Conservation (phyloP, 768 basidiomycete species). For the Psilocybe cubensis region DNA sequence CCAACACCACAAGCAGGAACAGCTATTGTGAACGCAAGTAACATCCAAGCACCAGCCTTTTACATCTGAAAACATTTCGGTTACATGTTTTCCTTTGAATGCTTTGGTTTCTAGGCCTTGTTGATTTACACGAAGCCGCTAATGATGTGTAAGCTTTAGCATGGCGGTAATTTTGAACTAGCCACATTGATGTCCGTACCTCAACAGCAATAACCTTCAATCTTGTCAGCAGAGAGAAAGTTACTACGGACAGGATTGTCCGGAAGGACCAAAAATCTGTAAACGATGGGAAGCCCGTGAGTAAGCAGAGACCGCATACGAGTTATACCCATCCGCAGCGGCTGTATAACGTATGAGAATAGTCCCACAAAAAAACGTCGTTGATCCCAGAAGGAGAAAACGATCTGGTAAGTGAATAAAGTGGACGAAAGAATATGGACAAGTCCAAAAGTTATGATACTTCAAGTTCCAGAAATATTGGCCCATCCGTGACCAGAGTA, state of each 20-base stretch:
- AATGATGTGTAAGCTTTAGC: too few relatives aligned
- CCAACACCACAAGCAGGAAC: constrained; percentile 29
- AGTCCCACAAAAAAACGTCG: constrained; percentile 31
- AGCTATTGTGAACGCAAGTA: constrained; percentile 23
- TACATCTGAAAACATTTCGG: constrained; percentile 34
- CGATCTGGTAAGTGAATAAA: constrained; percentile 31
- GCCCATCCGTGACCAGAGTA: constrained; percentile 35
- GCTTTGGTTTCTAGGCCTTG: constrained; percentile 36
- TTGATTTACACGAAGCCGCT: constrained; percentile 38
- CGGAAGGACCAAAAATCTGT: constrained; percentile 37
- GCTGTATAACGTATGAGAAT: constrained; percentile 19
- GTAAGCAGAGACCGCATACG: neutral
- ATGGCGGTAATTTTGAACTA: too few relatives aligned
- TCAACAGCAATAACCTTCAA: constrained; percentile 37
- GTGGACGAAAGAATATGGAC: constrained; percentile 32
- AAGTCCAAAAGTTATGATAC: constrained; percentile 38
- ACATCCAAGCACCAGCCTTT: constrained; percentile 41
- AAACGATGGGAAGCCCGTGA: too few relatives aligned
- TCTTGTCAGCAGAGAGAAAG: constrained; percentile 31
- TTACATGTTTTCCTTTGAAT: constrained; percentile 33
- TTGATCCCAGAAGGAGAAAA: constrained; percentile 32
- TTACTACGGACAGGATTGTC: constrained; percentile 34
- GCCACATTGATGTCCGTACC: too few relatives aligned
- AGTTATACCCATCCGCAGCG: neutral
- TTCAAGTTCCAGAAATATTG: constrained; percentile 37